These are phyloP conservation scores for Phytophthora colocasiae DNA, from an alignment of 352 stramenopile genomes.

Conservation along the genomic window DNA sequence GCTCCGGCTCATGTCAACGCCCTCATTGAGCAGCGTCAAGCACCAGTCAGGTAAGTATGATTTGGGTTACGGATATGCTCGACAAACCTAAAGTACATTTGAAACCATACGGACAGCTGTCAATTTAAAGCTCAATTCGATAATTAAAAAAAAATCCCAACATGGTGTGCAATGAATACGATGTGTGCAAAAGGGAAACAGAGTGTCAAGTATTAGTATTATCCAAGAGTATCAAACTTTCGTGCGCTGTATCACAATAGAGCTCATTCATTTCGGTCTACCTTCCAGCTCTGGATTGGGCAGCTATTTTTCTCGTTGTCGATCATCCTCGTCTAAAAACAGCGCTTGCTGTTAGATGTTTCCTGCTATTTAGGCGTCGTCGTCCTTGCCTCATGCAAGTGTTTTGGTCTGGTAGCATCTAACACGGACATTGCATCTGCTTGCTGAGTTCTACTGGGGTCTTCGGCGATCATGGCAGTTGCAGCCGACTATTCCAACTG, in stretches of 20 bases:
- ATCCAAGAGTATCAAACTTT: not conserved
- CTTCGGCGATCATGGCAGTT: constrained; percentile 25
- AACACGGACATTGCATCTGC: constrained; percentile 5
- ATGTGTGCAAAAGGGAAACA: no score
- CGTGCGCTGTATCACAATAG: not conserved
- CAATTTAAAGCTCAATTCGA: no score
- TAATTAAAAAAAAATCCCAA: no score
- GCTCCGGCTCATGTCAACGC: constrained; percentile 89
- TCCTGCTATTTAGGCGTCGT: constrained; percentile 11
- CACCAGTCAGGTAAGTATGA: constrained; percentile 91
- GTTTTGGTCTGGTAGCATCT: constrained; percentile 7
- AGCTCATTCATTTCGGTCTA: not conserved
- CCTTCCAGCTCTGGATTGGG: constrained; percentile 12
- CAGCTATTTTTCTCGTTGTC: constrained; percentile 25
- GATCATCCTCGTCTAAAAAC: constrained; percentile 25
- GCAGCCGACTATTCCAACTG: constrained; percentile 55
- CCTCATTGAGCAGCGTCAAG: constrained; percentile 82
- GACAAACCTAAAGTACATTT: not conserved
- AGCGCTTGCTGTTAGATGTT: constrained; percentile 4
- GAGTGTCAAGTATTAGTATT: no score
- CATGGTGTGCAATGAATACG: no score
- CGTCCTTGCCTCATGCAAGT: constrained; percentile 22
- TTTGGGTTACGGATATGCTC: constrained; percentile 9
- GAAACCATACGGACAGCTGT: constrained; percentile 7
- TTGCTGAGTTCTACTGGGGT: not conserved